Base-by-base conservation (phyloP, 371 early-diverging fungal genomes). In the Dipsacomyces acuminosporus region DNA sequence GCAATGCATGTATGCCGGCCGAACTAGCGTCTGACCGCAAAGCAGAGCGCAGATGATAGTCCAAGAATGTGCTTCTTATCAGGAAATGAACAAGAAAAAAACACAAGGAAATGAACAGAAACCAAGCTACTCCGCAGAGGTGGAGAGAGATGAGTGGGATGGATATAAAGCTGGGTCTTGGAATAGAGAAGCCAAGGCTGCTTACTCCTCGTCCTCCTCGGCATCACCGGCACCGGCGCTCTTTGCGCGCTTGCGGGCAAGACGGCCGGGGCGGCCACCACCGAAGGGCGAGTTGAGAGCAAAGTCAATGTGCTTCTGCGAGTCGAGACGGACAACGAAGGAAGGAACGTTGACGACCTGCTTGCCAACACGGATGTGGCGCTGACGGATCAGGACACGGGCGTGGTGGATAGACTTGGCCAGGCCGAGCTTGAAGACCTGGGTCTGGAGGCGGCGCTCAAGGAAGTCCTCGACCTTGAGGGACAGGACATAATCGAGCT, bases 381-480 rank as follows among this genome's bases (percentile, higher is more conserved):
- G 87, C 78, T 94, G 96, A 69, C 91, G 88, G 81, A 99, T 99
- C 72, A 99, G 80, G 72, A 95, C 95, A 84, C 99, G 93, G 54
- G 99, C 99, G 79, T 99, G 98, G 85, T 99, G 99, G 72, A 99
- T 93, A 59, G 94, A 94, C 85, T 92, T 96, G 80, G 99, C 99
- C 56, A 99, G 82, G 61, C 99, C 99, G 54, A 89, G 83, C 87
- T 94, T 93, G 90, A 94, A 96, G 61, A 99, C 99, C 83, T 94
- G 95, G 72, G 97, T 95, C 83, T 99, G 99, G 65, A 99, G 91
- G 73, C 99, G 91, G 72, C 99, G 90, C 81, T 99, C 98, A 83
- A 99, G 83, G 82, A 99, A 98, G 76, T 96, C 91, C 80, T 95
- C 95, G 73, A 97, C 85, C 82, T 94, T 94, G 59, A 99, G 86